Evolutionary conservation across 2,329 filamentous ascomycete genomes (phyloP).

Genomic region (Hypoxylon sp.): DNA sequence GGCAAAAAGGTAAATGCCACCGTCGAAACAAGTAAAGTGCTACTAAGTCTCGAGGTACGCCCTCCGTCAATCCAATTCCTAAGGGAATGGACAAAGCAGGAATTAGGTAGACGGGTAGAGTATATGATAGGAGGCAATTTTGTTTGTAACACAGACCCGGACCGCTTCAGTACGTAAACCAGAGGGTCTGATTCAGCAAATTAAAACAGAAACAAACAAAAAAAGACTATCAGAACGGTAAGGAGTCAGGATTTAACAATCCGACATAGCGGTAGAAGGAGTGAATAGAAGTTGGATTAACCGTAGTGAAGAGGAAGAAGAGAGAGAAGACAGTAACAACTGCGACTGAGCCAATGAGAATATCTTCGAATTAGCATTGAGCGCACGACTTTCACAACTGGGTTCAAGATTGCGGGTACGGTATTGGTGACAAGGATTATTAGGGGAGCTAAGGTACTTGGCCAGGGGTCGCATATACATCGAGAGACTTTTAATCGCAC

Average conservation of each 20-base stretch:
- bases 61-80: constrained; percentile 16
- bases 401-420: not conserved
- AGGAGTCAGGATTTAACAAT: constrained; percentile 30
- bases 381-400: not conserved
- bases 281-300: constrained; percentile 39
- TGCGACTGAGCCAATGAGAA: constrained; percentile 31
- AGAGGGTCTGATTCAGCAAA: constrained; percentile 5
- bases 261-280: constrained; percentile 38
- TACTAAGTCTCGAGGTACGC: constrained; percentile 14
- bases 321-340: constrained; percentile 10
- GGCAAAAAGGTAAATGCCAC: constrained; percentile 26
- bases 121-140: constrained; percentile 4
- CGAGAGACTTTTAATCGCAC: constrained; percentile 11
- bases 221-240: constrained; percentile 14
- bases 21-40: constrained; percentile 7
- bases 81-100: constrained; percentile 19
- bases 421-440: not conserved
- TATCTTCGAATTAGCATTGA: constrained; percentile 10
- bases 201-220: constrained; percentile 21
- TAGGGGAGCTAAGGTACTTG: constrained; percentile 18
- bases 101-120: constrained; percentile 13
- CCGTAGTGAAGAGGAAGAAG: constrained; percentile 7
- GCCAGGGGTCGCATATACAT: constrained; percentile 28
- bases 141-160: constrained; percentile 29
- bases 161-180: constrained; percentile 3